Evolutionary conservation across 2,329 filamentous ascomycete species (phyloP).

Genomic region (Calonectria fujianensis): DNA sequence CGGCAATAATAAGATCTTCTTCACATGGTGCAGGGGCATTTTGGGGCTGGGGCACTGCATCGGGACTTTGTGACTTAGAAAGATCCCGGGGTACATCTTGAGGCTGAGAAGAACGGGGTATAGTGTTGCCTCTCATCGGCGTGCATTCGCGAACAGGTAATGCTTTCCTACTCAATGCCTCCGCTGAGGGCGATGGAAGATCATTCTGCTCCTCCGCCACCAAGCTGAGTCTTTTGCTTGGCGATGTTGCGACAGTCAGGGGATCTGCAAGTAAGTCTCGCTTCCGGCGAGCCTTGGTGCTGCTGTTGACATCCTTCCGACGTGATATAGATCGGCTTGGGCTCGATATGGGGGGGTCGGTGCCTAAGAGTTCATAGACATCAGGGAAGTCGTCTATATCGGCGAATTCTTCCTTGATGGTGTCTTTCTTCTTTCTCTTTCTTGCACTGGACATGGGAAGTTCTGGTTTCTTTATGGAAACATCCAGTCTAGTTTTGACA

Average conservation of each 20-base stretch:
- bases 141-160: constrained; percentile 40
- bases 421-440: constrained; percentile 73
- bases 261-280: constrained; percentile 40
- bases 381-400: constrained; percentile 72
- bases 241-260: constrained; percentile 15
- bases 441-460: constrained; percentile 64
- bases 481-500: constrained; percentile 66
- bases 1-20: constrained; percentile 68
- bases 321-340: constrained; percentile 54
- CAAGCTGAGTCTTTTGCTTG: constrained; percentile 38
- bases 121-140: constrained; percentile 26
- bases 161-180: constrained; percentile 40
- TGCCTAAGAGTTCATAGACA: constrained; percentile 69
- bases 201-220: constrained; percentile 47
- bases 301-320: constrained; percentile 47
- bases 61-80: constrained; percentile 39
- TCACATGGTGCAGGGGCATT: constrained; percentile 44
- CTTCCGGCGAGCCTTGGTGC: constrained; percentile 45
- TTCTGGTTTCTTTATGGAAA: constrained; percentile 62
- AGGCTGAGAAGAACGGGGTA: constrained; percentile 30
- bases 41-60: neutral
- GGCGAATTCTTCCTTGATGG: constrained; percentile 61
- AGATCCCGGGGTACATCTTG: constrained; percentile 35
- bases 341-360: constrained; percentile 61
- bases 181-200: constrained; percentile 55